phyloP scores from a whole-genome alignment of 2,329 filamentous ascomycete species.

The Diaporthe sp. region DNA sequence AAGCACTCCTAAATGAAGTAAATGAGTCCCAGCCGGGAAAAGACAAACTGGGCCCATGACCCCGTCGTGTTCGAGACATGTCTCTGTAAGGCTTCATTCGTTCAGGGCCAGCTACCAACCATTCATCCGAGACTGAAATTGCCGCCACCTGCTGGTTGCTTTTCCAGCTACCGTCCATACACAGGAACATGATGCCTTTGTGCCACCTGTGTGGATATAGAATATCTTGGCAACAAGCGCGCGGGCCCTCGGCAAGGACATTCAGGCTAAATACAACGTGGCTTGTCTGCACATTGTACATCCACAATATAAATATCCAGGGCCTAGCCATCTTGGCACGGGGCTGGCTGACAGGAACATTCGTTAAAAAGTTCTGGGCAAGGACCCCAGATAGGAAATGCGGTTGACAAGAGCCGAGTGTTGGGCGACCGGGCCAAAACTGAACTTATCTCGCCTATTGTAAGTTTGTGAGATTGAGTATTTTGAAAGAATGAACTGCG shows the following conservation, averaged over 20 bases:
- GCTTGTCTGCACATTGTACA: slow-evolving; percentile 5
- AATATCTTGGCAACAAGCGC: background rate
- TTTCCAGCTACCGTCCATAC: background rate
- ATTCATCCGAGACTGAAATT: slow-evolving; percentile 12
- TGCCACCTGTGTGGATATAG: background rate
- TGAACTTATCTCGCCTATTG: background rate
- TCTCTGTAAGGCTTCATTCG: background rate
- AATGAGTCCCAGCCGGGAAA: slow-evolving; percentile 27
- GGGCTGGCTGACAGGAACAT: background rate
- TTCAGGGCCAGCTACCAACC: background rate
- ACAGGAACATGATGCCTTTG: background rate
- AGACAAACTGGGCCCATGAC: slow-evolving; percentile 7
- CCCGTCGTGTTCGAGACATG: slow-evolving; percentile 23
- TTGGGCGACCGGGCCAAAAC: background rate
- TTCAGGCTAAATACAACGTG: slow-evolving; percentile 30
- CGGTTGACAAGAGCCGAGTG: slow-evolving; percentile 17
- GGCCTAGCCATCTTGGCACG: slow-evolving; percentile 26
- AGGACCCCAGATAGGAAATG: slow-evolving; percentile 15
- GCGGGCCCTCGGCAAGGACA: slow-evolving; percentile 1
- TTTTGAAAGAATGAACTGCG: background rate
- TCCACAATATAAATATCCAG: slow-evolving; percentile 14
- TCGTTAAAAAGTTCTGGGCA: background rate
- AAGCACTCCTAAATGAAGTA: slow-evolving; percentile 5
- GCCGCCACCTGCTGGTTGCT: background rate
- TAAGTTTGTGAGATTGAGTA: background rate